Conservation (phyloP, 2,329 filamentous ascomycete species). For the Nannizzia gypsea region DNA sequence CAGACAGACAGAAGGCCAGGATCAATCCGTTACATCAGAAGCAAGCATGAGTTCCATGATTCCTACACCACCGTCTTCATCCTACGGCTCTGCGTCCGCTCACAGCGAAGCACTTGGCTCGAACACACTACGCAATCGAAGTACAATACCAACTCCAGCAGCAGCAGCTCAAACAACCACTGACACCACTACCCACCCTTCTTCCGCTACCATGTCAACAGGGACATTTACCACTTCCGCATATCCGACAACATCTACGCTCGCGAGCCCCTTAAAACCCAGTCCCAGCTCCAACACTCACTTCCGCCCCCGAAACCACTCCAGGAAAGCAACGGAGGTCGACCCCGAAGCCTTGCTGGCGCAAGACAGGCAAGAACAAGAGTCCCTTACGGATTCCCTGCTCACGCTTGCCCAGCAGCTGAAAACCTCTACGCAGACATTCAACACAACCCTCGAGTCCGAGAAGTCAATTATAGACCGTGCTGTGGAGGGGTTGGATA, state of each 20-base stretch:
- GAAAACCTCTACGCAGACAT: conserved; percentile 61
- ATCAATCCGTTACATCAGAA: background rate
- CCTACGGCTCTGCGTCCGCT: background rate
- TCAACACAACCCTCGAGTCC: conserved; percentile 60
- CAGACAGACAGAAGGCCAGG: background rate
- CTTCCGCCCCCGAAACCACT: conserved; percentile 6
- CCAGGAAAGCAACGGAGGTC: conserved; percentile 10
- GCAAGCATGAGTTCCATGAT: background rate
- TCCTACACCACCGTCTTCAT: background rate
- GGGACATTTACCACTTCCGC: background rate
- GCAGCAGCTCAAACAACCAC: background rate
- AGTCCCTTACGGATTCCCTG: conserved; percentile 69
- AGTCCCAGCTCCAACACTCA: conserved; percentile 14
- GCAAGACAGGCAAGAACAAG: conserved; percentile 69
- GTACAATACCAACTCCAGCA: conserved; percentile 15
- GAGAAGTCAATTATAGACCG: conserved; percentile 59
- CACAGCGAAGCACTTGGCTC: conserved; percentile 6
- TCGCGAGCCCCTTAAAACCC: conserved; percentile 18
- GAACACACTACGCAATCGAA: conserved; percentile 20
- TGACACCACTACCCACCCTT: conserved; percentile 4
- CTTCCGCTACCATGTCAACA: conserved; percentile 14
- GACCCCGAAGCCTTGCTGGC: conserved; percentile 61
- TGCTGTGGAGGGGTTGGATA: conserved; percentile 64
- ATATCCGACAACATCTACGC: background rate
- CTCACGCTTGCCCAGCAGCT: conserved; percentile 65